Evolutionary conservation across 805 yeast genomes (phyloP).

Genomic region (Candida schatavii): DNA sequence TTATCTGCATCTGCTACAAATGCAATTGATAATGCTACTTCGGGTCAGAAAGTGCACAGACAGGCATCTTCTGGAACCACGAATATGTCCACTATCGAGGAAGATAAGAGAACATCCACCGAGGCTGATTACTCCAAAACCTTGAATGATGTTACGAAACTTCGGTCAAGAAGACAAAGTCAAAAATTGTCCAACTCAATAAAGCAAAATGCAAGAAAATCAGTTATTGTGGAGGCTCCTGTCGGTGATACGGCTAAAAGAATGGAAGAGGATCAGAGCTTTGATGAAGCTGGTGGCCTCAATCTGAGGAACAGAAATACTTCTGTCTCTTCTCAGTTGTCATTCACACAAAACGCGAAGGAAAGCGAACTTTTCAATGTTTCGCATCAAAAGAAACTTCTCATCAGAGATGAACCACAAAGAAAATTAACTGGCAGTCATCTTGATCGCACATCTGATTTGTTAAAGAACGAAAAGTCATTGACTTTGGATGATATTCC

Average conservation of each 20-base stretch:
- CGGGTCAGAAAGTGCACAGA: background rate
- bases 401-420: constrained; percentile 38
- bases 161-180: constrained; percentile 70
- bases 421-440: constrained; percentile 28
- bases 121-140: constrained; percentile 64
- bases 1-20: background rate
- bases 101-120: constrained; percentile 11
- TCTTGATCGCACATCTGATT: constrained; percentile 63
- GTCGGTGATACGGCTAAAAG: constrained; percentile 39
- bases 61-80: constrained; percentile 7
- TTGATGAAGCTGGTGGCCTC: constrained; percentile 18
- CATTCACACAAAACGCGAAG: constrained; percentile 21
- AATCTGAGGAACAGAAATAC: constrained; percentile 11
- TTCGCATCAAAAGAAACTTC: constrained; percentile 20
- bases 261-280: background rate
- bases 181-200: constrained; percentile 53
- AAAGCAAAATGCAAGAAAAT: constrained; percentile 61
- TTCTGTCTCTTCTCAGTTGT: constrained; percentile 26
- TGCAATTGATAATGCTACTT: background rate
- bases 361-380: constrained; percentile 27
- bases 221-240: constrained; percentile 65
- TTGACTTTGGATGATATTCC: constrained; percentile 95
- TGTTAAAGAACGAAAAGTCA: constrained; percentile 76
- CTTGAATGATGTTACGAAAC: constrained; percentile 69
- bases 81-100: constrained; percentile 6